Base-by-base conservation (phyloP, 2,329 filamentous ascomycete species). In the Diplocarpon mali region DNA sequence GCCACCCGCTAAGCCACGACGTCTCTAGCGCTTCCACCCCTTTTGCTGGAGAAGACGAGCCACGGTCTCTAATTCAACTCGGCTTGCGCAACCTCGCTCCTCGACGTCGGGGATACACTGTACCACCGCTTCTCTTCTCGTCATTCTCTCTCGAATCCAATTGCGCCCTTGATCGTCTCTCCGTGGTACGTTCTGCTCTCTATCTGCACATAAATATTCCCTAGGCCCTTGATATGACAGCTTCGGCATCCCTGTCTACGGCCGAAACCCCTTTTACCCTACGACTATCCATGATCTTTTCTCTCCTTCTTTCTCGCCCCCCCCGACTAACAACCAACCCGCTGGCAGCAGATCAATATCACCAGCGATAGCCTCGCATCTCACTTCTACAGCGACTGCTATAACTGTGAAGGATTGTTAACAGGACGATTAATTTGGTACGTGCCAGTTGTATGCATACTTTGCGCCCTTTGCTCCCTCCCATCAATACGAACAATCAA, bases 241-340 rank as follows among this genome's bases (percentile, higher is more conserved):
- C 53, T 54, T 44, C 35, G 40, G 32, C 44, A 56, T 51, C 55
- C 55, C 53, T 57, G 56, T 49, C 53, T 46, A 48, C 52, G 51
- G 40, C 38, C 35, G 44, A 16, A 50, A 47, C 53, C 56, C 56
- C 53, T 57, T 58, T 56, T 54, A 46, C 53, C 43, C 47, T 48
- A 35, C 49, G 48, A 43, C 35, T 31, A 20, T 32, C 27, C 39
- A 37, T 53, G 51, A 50, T 46, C 43, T 51, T 46, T 53, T 44
- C 38, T 50, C 44, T 35, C 13, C 34, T 8, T 46, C 45, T 42
- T 35, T 48, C 35, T 45, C 31, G 46, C 35, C 40, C 20, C 38
- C 27, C 35, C 39, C 41, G 44, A 53, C 55, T 56, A 42, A 56
- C 51, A 39, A 20, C 17, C 39, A 32, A 44, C 48, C 50, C 50